A percentile compares a stretch with the other conserved stretches of the same genome.
phyloP scores from a whole-genome alignment of 306 rosid species.

The Casuarina cunninghamiana region DNA sequence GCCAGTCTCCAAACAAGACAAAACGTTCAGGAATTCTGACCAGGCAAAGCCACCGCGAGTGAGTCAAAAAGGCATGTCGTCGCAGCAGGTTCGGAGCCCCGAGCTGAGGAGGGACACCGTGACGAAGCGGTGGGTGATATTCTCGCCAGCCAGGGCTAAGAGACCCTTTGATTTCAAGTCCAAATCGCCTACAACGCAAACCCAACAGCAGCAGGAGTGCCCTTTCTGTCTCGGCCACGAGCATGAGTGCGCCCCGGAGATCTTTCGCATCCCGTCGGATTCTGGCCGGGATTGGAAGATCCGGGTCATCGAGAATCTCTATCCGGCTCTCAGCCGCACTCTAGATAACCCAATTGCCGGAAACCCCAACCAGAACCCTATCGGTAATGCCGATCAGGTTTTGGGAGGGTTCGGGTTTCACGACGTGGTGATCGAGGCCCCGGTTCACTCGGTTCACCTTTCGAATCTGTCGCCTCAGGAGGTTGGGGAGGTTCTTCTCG shows the following conservation, averaged over 20 bases:
- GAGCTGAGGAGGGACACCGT: conserved; percentile 46
- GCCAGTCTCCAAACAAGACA: background rate
- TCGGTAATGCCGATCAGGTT: conserved; percentile 12
- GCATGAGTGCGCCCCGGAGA: conserved; percentile 57
- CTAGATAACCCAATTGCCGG: background rate
- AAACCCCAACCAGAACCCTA: background rate
- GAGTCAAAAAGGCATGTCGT: background rate
- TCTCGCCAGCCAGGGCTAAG: conserved; percentile 59
- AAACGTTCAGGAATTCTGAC: background rate
- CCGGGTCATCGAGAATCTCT: conserved; percentile 54
- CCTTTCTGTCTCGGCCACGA: conserved; percentile 59
- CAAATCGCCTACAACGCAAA: conserved; percentile 33
- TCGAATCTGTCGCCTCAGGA: conserved; percentile 32
- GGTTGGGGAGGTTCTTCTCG: conserved; percentile 36
- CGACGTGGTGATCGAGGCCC: conserved; percentile 52
- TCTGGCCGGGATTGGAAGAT: conserved; percentile 38
- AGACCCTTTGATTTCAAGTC: conserved; percentile 58
- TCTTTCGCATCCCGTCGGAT: conserved; percentile 45
- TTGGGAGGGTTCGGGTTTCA: conserved; percentile 49
- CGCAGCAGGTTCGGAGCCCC: conserved; percentile 19
- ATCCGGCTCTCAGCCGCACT: conserved; percentile 41
- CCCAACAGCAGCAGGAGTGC: conserved; percentile 28
- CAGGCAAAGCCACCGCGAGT: background rate
- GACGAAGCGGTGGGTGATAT: conserved; percentile 51
- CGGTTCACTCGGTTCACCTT: conserved; percentile 50